Percentiles rank a stretch among this genome's conserved stretches.
Conservation (phyloP, 305 asterid genomes). For the Fraxinus platypoda region DNA sequence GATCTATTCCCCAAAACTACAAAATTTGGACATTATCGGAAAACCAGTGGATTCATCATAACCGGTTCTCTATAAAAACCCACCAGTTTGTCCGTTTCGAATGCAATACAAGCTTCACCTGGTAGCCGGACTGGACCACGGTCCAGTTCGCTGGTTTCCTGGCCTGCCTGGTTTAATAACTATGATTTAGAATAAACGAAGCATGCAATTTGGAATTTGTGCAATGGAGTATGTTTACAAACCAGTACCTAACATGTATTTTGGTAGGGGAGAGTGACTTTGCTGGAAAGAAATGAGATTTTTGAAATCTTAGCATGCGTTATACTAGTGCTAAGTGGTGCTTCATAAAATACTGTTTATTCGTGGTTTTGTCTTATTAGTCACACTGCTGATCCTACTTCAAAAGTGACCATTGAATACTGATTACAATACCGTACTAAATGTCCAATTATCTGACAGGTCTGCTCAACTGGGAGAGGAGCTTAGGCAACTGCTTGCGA, state of each 20-base stretch:
- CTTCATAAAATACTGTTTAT: neutral
- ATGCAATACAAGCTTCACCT: no score
- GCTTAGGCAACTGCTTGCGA: constrained; percentile 57
- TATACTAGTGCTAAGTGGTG: neutral
- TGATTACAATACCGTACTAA: neutral
- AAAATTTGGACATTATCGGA: neutral
- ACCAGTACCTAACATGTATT: neutral
- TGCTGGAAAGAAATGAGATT: neutral
- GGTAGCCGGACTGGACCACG: no score
- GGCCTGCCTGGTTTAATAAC: neutral
- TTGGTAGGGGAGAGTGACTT: neutral
- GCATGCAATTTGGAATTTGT: neutral
- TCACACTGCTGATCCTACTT: constrained; percentile 8
- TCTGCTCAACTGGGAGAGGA: constrained; percentile 77
- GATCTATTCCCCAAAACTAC: neutral
- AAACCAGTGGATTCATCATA: neutral
- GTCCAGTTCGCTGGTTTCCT: neutral
- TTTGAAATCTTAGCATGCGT: neutral
- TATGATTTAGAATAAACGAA: neutral
- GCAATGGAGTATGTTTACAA: neutral
- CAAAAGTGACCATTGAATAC: neutral
- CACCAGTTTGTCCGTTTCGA: neutral
- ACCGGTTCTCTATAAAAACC: neutral
- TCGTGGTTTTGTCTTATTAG: neutral
- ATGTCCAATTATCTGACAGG: constrained; percentile 31